These are phyloP conservation scores for Crithidia thermophila DNA, from an alignment of 208 protist species.

Conservation along the genomic window DNA sequence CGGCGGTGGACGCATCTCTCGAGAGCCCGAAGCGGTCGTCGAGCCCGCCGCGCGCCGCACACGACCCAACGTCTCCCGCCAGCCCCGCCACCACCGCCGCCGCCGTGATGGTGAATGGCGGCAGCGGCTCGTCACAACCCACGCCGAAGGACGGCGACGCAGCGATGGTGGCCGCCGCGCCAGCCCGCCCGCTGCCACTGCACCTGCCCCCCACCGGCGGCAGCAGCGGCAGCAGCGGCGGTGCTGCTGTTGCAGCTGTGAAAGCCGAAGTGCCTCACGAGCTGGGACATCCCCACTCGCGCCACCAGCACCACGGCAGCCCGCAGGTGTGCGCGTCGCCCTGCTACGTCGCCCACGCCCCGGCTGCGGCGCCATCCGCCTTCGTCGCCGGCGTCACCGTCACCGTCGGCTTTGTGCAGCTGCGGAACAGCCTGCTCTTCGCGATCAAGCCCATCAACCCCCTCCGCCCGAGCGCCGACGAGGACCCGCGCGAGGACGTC, in stretches of 20 bases:
- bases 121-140: neutral
- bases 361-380: neutral
- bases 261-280: neutral
- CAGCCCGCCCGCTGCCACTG: neutral
- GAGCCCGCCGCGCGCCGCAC: too few relatives aligned
- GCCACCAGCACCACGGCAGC: neutral
- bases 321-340: neutral
- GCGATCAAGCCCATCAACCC: slow-evolving; percentile 73
- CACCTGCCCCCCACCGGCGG: neutral
- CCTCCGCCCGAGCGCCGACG: slow-evolving; percentile 29
- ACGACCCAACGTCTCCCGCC: too few relatives aligned
- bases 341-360: neutral
- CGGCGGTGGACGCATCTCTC: neutral
- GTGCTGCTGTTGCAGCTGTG: neutral
- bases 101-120: too few relatives aligned
- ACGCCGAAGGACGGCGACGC: neutral
- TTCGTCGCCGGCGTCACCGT: slow-evolving; percentile 9
- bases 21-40: too few relatives aligned
- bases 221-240: neutral
- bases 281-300: too few relatives aligned
- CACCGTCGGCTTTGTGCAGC: slow-evolving; percentile 67
- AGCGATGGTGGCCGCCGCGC: neutral
- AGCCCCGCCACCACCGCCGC: too few relatives aligned
- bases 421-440: slow-evolving; percentile 77
- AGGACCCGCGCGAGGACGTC: slow-evolving; percentile 26